Base-by-base conservation (phyloP, 2,329 filamentous ascomycete species). In the Balansia obtecta region DNA sequence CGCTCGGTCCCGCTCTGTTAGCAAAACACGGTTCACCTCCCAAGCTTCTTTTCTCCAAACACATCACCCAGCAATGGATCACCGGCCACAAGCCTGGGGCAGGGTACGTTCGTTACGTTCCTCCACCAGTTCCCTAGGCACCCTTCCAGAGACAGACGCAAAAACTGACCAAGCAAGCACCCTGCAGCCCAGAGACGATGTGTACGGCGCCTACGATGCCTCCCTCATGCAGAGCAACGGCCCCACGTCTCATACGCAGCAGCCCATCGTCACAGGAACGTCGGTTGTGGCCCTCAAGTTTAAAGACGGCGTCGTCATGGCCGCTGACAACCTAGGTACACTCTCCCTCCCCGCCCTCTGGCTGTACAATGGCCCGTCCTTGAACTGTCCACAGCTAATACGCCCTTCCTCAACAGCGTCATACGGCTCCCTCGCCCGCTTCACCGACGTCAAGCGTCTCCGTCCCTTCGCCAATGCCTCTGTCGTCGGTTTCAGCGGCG, bases 261-360 rank as follows among this genome's bases (percentile, higher is more conserved):
- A 82, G 33, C 93, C 93, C 62, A 85, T 95, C 58, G 93, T 98
- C 55, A 98, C 93, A 48, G 93, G 93, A 64, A 97, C 93, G 46
- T 97, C 93, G 49, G 93, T 98, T 56, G 71, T 98, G 51, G 93
- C 85, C 56, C 79, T 96, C 67, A 97, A 97, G 76, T 98, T 89
- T 78, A 91, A 89, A 64, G 88, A 90, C 59, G 93, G 93, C 64
- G 89, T 98, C 56, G 90, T 95, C 62, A 91, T 98, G 67, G 93
- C 91, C 48, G 88, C 93, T 61, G 93, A 98, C 71, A 98, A 97
- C 74, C 74, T 98, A 57, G 89, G 89, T 95, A 75, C 9, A 16
- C 34, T 52, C 41, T 39, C 32, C 16, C 20, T 42, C 32, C 22
- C 39, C 10, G 16, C 18, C 20, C n/a, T n/a, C n/a, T n/a, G n/a